Base-by-base conservation (phyloP, 1,284 basidiomycete genomes). In the Stereum hirsutum region DNA sequence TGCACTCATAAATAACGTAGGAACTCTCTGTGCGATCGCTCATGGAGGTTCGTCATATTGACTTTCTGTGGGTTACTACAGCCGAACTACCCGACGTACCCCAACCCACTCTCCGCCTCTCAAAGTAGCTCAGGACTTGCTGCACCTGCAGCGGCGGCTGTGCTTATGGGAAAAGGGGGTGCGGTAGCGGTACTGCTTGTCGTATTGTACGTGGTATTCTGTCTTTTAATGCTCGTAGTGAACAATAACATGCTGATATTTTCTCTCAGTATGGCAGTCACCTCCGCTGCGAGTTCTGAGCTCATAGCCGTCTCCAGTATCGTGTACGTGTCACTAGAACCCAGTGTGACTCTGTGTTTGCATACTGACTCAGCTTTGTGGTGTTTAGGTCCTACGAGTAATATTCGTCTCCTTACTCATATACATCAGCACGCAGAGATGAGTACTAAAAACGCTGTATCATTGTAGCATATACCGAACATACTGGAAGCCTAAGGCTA, bases 401-500 rank as follows among this genome's bases (percentile, higher is more conserved):
- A 25, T 64, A 56, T 23, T n/a, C 36, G n/a, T 23, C 12, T 26
- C n/a, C 17, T n/a, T 23, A 28, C 7, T 21, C n/a, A 20, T 28
- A 6, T 32, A 6, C 24, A 23, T 25, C 24, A 4, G n/a, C n/a
- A n/a, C n/a, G n/a, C n/a, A n/a, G n/a, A n/a, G 1, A 15, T 25
- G 6, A 4, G 12, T 19, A 59, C 57, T 40, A 27, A 58, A 23
- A 12, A 34, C 14, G 39, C 15, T 31, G n/a, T 14, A 24, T 32
- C 10, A 41, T 11, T 10, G 15, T 28, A 60, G 56, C 43, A 34
- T 87, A 7, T 88, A 81, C 60, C 74, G 83, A 60, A 76, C 72
- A 15, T 85, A 84, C 50, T 72, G 76, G 49, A 74, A 79, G 39
- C 80, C 79, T 1, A 60, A 66, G 11, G 82, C 83, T 0, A 75